Base-by-base conservation (phyloP, 1,284 basidiomycete genomes). In the Sanghuangporus baumii region DNA sequence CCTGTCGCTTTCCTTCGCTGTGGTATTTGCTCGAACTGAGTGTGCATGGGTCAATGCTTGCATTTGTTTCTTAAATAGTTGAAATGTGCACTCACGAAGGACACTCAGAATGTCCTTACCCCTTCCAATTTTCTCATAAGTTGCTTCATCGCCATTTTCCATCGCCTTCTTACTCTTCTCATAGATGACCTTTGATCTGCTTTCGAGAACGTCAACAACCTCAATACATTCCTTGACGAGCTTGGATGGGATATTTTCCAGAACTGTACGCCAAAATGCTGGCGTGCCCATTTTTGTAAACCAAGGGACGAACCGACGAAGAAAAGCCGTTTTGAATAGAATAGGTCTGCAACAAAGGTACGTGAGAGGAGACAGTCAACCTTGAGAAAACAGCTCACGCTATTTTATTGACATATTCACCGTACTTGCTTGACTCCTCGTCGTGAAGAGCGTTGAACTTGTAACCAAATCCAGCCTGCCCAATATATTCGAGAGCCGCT, bases 401-500 rank as follows among this genome's bases (percentile, higher is more conserved):
- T 34, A 72, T 67, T 1, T 62, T 65, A 65, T 76, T 77, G 26
- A 74, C 61, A 1, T 72, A 67, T 14, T 68, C 60, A 48, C 70
- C 64, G 64, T 77, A 74, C 31, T 69, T 66, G 65, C 76, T 68
- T 43, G 65, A 58, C 5, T 54, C 55, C 26, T 71, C 66, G 9
- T 69, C 64, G 16, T 65, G 65, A 18, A 79, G 68, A 1, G 73
- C 55, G 40, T 57, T 43, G 36, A 57, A 57, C 18, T 34, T 16
- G 40, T 57, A 57, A n/a, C 55, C 55, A 50, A 78, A 65, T 1
- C 75, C 75, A 11, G 68, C 70, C 66, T 72, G 71, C 11, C 73
- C 72, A 43, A 76, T 70, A n/a, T 72, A 64, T 61, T 76, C 74
- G 16, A 75, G 61, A 20, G 77, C 75, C 5, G 71, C 70, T 16